Percentiles rank a stretch among this genome's conserved stretches.
These are phyloP conservation scores for Fusarium camptoceras DNA, from an alignment of 2,329 filamentous ascomycete genomes.

Conservation along the genomic window DNA sequence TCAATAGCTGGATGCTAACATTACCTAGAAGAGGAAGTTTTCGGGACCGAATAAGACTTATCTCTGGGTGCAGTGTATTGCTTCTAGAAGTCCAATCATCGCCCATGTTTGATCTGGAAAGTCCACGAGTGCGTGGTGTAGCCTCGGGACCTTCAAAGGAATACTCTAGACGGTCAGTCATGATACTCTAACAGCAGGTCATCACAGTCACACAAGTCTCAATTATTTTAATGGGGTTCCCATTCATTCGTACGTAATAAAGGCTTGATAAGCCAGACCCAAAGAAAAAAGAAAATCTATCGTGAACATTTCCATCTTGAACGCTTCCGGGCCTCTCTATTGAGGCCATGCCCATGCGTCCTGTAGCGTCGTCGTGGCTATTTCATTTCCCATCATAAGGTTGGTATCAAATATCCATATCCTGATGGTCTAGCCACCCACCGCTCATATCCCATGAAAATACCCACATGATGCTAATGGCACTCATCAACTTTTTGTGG, in stretches of 20 bases:
- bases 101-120: too few relatives aligned
- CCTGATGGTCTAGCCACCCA: conserved; percentile 45
- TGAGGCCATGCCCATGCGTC: conserved; percentile 48
- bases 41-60: background rate
- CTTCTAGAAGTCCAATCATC: background rate
- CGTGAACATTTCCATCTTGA: conserved; percentile 48
- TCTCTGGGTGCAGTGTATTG: background rate
- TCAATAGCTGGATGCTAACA: background rate
- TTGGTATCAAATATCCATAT: conserved; percentile 44
- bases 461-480: conserved; percentile 44
- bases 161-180: background rate
- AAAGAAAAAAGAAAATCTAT: conserved; percentile 51
- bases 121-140: too few relatives aligned
- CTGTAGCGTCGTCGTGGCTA: conserved; percentile 45
- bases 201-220: background rate
- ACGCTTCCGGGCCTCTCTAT: conserved; percentile 47
- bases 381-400: conserved; percentile 37
- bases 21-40: background rate
- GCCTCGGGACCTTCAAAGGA: background rate
- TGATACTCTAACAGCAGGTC: background rate
- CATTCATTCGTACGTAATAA: conserved; percentile 46
- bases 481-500: conserved; percentile 47
- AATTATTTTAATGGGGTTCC: conserved; percentile 7
- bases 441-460: conserved; percentile 48
- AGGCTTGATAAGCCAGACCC: conserved; percentile 39